Percentiles rank a stretch among this genome's conserved stretches.
phyloP scores from a whole-genome alignment of 345 rosid genomes.

The Combretum micranthum region DNA sequence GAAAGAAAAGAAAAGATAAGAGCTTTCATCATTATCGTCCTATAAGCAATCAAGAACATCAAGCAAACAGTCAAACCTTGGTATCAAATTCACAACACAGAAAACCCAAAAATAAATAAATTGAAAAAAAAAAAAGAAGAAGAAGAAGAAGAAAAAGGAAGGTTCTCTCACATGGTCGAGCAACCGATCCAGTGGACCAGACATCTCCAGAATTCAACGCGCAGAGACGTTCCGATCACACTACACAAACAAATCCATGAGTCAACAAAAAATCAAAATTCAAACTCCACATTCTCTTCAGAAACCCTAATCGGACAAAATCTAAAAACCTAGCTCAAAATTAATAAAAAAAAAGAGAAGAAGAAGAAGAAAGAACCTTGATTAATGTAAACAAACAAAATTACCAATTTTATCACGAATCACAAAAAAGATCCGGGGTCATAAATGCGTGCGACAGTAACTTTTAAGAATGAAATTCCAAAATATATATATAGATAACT shows the following conservation, averaged over 20 bases:
- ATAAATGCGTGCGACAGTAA: slow-evolving; percentile 15
- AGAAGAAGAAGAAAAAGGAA: no score
- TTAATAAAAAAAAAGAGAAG: background rate
- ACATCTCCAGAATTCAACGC: slow-evolving; percentile 38
- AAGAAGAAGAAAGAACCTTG: background rate
- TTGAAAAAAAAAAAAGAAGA: no score
- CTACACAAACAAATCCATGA: background rate
- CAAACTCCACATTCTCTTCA: slow-evolving; percentile 1
- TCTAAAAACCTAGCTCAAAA: no score
- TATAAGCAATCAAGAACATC: background rate
- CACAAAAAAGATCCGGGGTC: slow-evolving; percentile 44
- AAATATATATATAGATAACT: no score
- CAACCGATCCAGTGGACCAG: slow-evolving; percentile 96
- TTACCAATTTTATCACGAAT: slow-evolving; percentile 9
- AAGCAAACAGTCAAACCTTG: background rate
- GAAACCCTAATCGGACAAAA: slow-evolving; percentile 6
- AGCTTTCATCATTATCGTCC: background rate
- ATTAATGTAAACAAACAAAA: background rate
- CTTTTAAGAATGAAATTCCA: no score
- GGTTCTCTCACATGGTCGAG: slow-evolving; percentile 81
- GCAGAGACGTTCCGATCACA: background rate
- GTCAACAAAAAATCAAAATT: background rate
- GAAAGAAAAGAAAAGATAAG: no score
- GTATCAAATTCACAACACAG: background rate
- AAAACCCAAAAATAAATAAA: slow-evolving; percentile 3